Percentiles rank a stretch among this genome's conserved stretches.
These are phyloP conservation scores for Lentinula aciculospora DNA, from an alignment of 768 basidiomycete species.

Conservation along the genomic window DNA sequence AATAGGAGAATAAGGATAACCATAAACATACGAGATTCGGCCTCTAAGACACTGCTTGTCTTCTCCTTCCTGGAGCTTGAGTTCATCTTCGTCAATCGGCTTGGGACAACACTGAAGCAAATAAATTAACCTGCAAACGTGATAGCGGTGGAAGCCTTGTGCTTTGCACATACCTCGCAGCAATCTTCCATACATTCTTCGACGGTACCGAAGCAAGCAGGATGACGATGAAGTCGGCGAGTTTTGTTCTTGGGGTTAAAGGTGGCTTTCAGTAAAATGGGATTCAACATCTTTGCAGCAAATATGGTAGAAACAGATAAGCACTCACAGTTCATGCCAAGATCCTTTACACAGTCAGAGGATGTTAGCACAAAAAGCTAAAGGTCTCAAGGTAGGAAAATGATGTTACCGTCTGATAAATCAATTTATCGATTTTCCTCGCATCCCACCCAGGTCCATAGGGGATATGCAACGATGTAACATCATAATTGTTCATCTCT, in stretches of 20 bases:
- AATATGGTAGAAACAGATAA: no score
- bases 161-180: conserved; percentile 38
- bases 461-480: conserved; percentile 48
- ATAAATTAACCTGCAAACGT: not conserved
- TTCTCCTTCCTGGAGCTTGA: conserved; percentile 43
- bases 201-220: conserved; percentile 57
- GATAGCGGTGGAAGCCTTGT: not conserved
- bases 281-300: not conserved
- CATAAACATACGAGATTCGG: conserved; percentile 37
- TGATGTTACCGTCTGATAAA: conserved; percentile 46
- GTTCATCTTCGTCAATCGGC: conserved; percentile 52
- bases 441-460: conserved; percentile 60
- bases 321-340: conserved; percentile 51
- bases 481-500: conserved; percentile 56
- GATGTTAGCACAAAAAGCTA: not conserved
- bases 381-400: not conserved
- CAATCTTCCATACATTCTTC: conserved; percentile 55
- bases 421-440: conserved; percentile 46
- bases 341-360: conserved; percentile 30
- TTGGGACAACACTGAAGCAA: conserved; percentile 43
- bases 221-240: conserved; percentile 54
- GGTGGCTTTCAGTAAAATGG: conserved; percentile 32
- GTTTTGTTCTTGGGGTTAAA: conserved; percentile 62
- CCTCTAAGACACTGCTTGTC: conserved; percentile 50
- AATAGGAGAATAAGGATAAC: not conserved